These are phyloP conservation scores for Scheffersomyces stambukii DNA, from an alignment of 1,139 yeast genomes.

Conservation along the genomic window DNA sequence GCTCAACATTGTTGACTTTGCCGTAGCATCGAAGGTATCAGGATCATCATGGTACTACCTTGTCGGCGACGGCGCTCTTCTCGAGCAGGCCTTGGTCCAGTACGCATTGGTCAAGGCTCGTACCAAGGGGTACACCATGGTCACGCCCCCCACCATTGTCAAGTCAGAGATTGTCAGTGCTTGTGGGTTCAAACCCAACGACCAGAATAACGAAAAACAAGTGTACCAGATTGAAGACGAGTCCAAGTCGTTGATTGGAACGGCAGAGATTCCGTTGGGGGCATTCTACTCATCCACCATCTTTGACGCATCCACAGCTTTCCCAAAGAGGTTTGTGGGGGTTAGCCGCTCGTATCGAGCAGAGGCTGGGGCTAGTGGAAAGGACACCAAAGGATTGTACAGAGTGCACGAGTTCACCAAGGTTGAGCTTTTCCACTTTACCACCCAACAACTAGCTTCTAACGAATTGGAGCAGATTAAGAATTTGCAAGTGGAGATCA, in stretches of 20 bases:
- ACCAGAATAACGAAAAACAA: conserved; percentile 82
- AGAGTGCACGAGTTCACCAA: conserved; percentile 98
- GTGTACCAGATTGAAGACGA: conserved; percentile 60
- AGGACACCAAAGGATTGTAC: conserved; percentile 86
- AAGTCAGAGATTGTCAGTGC: conserved; percentile 74
- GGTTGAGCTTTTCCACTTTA: conserved; percentile 87
- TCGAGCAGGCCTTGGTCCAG: conserved; percentile 87
- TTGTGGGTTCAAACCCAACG: conserved; percentile 95
- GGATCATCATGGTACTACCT: conserved; percentile 91
- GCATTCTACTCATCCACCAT: conserved; percentile 47
- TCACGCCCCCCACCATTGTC: conserved; percentile 84
- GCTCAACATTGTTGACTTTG: conserved; percentile 64
- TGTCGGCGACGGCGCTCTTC: conserved; percentile 77
- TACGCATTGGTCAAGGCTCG: conserved; percentile 70
- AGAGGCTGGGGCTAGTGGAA: conserved; percentile 96
- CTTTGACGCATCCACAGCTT: conserved; percentile 19
- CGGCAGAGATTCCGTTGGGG: conserved; percentile 94
- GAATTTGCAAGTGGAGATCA: conserved; percentile 59
- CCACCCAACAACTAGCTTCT: conserved; percentile 42
- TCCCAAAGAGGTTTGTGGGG: conserved; percentile 69
- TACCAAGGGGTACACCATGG: conserved; percentile 61
- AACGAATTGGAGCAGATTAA: conserved; percentile 58
- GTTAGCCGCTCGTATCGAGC: conserved; percentile 87
- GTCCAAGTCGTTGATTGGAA: conserved; percentile 72
- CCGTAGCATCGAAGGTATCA: conserved; percentile 66